Percentiles rank a stretch among this genome's conserved stretches.
These are phyloP conservation scores for Monosporascus sp. DNA, from an alignment of 2,329 filamentous ascomycete genomes.

Conservation along the genomic window DNA sequence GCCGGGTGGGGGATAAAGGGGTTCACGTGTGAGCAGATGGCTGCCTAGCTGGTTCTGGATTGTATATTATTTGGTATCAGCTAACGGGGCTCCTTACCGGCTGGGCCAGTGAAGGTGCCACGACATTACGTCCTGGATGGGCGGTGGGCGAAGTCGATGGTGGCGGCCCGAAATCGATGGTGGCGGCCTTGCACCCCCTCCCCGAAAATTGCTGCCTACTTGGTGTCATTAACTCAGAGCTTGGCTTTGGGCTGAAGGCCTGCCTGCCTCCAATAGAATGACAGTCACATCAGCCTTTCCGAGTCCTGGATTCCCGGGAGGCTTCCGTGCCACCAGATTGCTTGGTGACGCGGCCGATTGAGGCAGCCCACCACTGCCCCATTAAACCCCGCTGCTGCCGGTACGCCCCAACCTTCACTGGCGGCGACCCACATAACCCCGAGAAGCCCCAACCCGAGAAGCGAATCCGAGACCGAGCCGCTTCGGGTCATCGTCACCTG, in stretches of 20 bases:
- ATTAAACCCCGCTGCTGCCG: neutral
- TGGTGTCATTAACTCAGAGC: neutral
- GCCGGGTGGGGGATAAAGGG: no score
- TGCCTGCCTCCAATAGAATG: neutral
- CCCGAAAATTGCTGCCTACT: neutral
- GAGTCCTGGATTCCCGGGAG: constrained; percentile 2
- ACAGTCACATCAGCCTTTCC: neutral
- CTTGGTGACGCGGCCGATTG: constrained; percentile 13
- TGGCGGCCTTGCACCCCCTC: neutral
- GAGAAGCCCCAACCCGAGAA: no score
- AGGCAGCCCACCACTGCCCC: neutral
- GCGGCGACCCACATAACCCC: neutral
- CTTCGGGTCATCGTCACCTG: neutral
- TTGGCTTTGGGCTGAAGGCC: neutral
- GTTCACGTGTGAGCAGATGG: neutral
- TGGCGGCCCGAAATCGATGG: neutral
- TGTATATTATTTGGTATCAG: neutral
- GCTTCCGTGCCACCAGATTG: constrained; percentile 5
- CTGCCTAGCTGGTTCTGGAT: neutral
- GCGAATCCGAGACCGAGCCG: no score
- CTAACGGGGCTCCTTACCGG: neutral
- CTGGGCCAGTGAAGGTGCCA: neutral
- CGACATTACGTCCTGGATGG: neutral
- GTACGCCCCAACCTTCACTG: neutral
- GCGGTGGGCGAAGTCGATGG: neutral